These are phyloP conservation scores for Combretum micranthum DNA, from an alignment of 345 rosid species.

Conservation along the genomic window DNA sequence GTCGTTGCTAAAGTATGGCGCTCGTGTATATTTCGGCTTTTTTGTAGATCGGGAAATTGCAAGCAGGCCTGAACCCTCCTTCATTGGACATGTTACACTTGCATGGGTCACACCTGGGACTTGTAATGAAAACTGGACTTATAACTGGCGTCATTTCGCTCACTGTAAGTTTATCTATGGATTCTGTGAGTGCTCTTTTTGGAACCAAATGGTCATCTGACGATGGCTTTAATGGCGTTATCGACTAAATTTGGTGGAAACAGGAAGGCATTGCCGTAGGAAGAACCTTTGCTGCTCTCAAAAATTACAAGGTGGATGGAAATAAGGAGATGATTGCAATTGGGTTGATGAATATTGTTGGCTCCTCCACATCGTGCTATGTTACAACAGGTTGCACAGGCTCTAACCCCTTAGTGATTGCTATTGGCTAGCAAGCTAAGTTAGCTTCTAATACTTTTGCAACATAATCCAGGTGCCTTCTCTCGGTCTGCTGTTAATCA, in stretches of 20 bases:
- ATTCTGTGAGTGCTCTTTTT: neutral
- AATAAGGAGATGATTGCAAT: constrained; percentile 99
- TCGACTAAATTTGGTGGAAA: neutral
- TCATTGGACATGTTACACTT: constrained; percentile 87
- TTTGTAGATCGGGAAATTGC: constrained; percentile 70
- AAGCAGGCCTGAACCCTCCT: constrained; percentile 88
- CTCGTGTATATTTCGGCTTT: neutral
- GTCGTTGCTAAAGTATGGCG: neutral
- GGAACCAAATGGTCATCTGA: neutral
- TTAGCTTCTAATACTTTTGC: neutral
- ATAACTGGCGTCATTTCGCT: constrained; percentile 90
- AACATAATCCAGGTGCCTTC: constrained; percentile 54
- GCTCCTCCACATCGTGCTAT: constrained; percentile 92
- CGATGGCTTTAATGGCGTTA: neutral
- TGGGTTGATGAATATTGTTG: constrained; percentile 89
- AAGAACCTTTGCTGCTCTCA: constrained; percentile 87
- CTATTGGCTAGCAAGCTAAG: neutral
- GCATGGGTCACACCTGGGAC: constrained; percentile 62
- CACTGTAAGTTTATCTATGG: constrained; percentile 40
- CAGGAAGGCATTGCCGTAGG: constrained; percentile 99
- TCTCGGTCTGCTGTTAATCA: constrained; percentile 93
- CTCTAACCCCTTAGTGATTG: neutral
- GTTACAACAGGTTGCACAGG: constrained; percentile 52
- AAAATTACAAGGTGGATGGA: constrained; percentile 86
- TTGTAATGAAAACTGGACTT: constrained; percentile 69